Percentiles rank a stretch among this genome's conserved stretches.
phyloP scores from a whole-genome alignment of 495 filamentous ascomycete species.

The Hapsidospora chrysogenum region DNA sequence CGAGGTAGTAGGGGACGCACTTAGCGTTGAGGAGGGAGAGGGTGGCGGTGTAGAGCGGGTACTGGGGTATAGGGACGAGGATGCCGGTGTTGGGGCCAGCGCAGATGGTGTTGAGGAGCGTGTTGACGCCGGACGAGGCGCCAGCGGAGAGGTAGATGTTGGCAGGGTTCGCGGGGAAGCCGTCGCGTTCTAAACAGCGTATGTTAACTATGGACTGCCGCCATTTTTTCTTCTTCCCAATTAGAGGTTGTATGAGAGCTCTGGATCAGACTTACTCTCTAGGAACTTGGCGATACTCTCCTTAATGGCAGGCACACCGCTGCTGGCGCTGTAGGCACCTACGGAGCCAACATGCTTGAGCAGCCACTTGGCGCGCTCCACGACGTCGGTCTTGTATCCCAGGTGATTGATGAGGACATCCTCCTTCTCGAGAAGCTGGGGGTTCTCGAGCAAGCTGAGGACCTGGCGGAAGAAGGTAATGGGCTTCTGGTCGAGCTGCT shows the following conservation, averaged over 20 bases:
- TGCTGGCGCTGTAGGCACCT: conserved; percentile 89
- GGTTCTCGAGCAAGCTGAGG: conserved; percentile 85
- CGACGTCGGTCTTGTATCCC: conserved; percentile 76
- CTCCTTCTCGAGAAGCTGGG: conserved; percentile 59
- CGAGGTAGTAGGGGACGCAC: conserved; percentile 82
- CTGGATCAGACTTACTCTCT: conserved; percentile 35
- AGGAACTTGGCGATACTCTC: conserved; percentile 88
- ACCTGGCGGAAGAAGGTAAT: conserved; percentile 99
- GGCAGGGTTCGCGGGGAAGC: conserved; percentile 58
- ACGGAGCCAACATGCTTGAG: conserved; percentile 75
- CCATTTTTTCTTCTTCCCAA: neutral
- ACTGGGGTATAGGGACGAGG: conserved; percentile 91
- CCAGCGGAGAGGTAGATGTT: conserved; percentile 79
- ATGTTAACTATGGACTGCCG: too few species aligned
- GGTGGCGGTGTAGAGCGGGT: conserved; percentile 93
- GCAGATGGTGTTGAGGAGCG: conserved; percentile 80
- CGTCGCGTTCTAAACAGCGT: conserved; percentile 49
- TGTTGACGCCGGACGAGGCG: conserved; percentile 88
- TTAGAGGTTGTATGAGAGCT: neutral
- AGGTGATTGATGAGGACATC: conserved; percentile 49
- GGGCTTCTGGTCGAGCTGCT: conserved; percentile 96
- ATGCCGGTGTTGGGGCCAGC: conserved; percentile 62
- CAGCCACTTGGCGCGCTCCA: conserved; percentile 64
- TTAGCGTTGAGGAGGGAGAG: conserved; percentile 69
- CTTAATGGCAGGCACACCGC: conserved; percentile 69